These are phyloP conservation scores for Aureobasidium sp. DNA, from an alignment of 2,329 filamentous ascomycete genomes.

Conservation along the genomic window DNA sequence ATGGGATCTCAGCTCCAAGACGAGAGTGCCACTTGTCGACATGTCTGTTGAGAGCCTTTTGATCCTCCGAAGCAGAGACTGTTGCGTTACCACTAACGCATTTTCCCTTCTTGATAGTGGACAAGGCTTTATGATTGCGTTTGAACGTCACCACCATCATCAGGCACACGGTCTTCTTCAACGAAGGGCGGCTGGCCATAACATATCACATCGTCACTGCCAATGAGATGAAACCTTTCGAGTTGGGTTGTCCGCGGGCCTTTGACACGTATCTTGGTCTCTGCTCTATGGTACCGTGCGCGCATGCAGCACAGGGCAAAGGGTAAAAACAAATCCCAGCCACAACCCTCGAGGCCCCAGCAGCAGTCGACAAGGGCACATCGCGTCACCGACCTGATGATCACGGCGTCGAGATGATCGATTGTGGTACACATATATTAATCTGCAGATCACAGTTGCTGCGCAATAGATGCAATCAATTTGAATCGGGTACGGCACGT, in stretches of 20 bases:
- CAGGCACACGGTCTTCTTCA: neutral
- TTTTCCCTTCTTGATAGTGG: neutral
- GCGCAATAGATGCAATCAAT: constrained; percentile 7
- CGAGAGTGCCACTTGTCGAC: neutral
- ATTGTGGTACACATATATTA: constrained; percentile 10
- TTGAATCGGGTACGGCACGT: neutral
- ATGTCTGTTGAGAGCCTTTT: constrained; percentile 1
- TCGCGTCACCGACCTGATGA: constrained; percentile 4
- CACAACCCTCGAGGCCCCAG: constrained; percentile 2
- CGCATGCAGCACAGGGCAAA: neutral
- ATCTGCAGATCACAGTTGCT: constrained; percentile 5
- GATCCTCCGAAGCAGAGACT: constrained; percentile 8
- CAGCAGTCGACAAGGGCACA: neutral
- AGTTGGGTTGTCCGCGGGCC: neutral
- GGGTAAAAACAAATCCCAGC: constrained; percentile 5
- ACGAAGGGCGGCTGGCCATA: neutral
- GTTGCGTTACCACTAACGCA: constrained; percentile 9
- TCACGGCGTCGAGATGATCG: neutral
- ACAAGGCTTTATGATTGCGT: neutral
- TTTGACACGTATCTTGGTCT: neutral
- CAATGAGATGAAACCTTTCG: constrained; percentile 8
- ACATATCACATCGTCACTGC: neutral
- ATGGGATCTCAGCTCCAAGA: neutral
- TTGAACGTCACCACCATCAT: neutral
- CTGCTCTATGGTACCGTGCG: constrained; percentile 3